Evolutionary conservation across 139 green algal species (phyloP), one percentile per base, ranked within the genome.

Genomic region (Volvox reticuliferus): DNA sequence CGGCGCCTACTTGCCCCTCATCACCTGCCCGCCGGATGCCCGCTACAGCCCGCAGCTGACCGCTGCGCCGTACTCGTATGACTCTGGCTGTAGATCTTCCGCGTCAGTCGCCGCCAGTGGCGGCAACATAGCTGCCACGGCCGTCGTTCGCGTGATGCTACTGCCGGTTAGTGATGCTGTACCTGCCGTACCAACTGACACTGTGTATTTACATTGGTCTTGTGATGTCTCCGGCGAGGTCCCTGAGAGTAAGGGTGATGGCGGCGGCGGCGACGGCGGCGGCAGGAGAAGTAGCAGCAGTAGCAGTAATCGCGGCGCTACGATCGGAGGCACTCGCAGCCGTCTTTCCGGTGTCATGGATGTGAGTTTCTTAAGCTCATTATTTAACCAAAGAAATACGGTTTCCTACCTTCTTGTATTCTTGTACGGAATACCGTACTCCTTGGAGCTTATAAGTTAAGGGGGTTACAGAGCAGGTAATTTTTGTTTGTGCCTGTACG

Each of bases 1-100:
- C 12, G 71, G 86, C 19, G 3, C 71, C 24, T 35, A 90, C 73
- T n/a, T 90, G 73, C 73, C 55, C 16, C 86, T 90, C n/a, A 75
- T 90, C 5, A 83, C 73, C 30, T 77, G 73, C 32, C 86, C 86
- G 18, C 86, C 86, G 12, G 86, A 90, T 75, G 86, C 86, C 1
- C 86, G 86, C 50, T 83, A 90, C 73, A 63, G 73, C 50, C 86
- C 86, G 50, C 86, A 90, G 71, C 30, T 84, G 16, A 16, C 35
- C 71, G n/a, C 73, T 3, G 37, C 18, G 61, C 50, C 19, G 50
- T 55, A 79, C 26, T 28, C 67, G 24, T 19, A 61, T 30, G 32
- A 3, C 21, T 33, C 33, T 30, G 35, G 19, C 14, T 28, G 62
- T 21, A 35, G 37, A 28, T 16, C 20, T 20, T 20, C 17, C 30